Base-by-base conservation (phyloP, 495 filamentous ascomycete species). In the Aspergillus conjunctus region DNA sequence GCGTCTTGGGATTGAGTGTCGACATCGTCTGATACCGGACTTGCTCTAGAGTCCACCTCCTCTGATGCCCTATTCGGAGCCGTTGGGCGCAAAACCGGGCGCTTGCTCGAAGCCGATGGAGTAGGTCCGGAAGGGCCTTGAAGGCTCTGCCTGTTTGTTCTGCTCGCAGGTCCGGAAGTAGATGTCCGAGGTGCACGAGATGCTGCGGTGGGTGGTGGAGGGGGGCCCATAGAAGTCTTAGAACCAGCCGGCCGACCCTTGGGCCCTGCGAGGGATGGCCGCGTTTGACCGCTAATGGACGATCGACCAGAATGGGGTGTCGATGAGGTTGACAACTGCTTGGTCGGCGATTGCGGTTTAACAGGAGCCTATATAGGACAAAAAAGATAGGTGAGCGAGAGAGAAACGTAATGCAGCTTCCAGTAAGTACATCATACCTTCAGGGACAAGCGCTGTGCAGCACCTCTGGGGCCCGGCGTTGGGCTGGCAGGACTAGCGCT, bases 201-300 rank as follows among this genome's bases (percentile, higher is more conserved):
- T 26, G 63, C 46, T 45, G 72, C 54, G 49, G 75, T 55, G 31
- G 71, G 68, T n/a, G 68, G 62, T 26, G 72, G 58, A 17, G 91
- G 84, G 51, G 88, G 89, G 7, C 83, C 86, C 83, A 90, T 90
- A 5, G 89, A 89, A 7, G 85, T 71, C 66, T 88, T 82, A n/a
- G 71, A 67, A 43, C 69, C 71, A 34, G 82, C 64, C 39, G 83
- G 73, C 20, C 88, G 83, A 50, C 85, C 63, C 59, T 82, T 87
- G 9, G 74, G 63, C 32, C 68, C 68, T 60, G 71, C 79, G 44
- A 61, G 75, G 37, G 79, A 68, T 12, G 76, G 70, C 31, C 72
- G 76, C 20, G 73, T 83, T 37, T 79, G 81, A 39, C 84, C 89
- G 57, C 88, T 73, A 17, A 71, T 58, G 1, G 77, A 77, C 2